Evolutionary conservation across 768 basidiomycete species (phyloP), one percentile per base, ranked within the genome.

Genomic region (Suillus weaverae): DNA sequence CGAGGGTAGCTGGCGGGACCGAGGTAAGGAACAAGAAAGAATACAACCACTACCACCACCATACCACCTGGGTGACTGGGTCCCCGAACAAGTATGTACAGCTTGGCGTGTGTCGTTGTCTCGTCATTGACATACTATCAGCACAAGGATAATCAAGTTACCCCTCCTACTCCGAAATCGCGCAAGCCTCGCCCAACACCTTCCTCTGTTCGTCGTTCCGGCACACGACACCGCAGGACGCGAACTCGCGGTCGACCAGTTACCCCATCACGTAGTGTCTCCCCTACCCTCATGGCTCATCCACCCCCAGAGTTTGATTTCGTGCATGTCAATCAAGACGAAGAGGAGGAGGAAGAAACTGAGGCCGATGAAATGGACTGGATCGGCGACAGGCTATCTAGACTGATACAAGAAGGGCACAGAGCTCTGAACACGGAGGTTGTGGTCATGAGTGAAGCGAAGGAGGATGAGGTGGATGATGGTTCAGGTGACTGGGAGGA

Each of bases 381-480:
- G 90, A 89, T 94, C 65, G 89, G 90, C 22, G 87, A 85, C 67
- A 86, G 85, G 67, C 83, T 95, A 36, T 75, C 85, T 33, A 78
- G 77, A 65, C 84, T 94, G 60, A 94, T 95, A 67, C 86, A 87
- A 70, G 87, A 94, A 70, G 93, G 93, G 18, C 87, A 90, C 72
- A 86, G 84, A 54, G 93, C 93, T 0, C 81, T 95, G 8, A 85
- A 84, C 16, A 80, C 84, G n/a, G 91, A 94, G 72, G 82, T 95
- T 18, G 92, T 94, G 10, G 85, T 92, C 5, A 85, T 88, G 84
- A 87, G 86, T 66, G 91, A 92, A 55, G 81, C 82, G 5, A 81
- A 87, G 63, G 90, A 91, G 68, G 91, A 92, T 64, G 88, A 88
- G 69, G 84, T 87, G 4, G 92, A 93, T 66, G 91, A 93, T 70